Conservation (phyloP, 2,329 filamentous ascomycete genomes). For the Aspergillus glaucus region DNA sequence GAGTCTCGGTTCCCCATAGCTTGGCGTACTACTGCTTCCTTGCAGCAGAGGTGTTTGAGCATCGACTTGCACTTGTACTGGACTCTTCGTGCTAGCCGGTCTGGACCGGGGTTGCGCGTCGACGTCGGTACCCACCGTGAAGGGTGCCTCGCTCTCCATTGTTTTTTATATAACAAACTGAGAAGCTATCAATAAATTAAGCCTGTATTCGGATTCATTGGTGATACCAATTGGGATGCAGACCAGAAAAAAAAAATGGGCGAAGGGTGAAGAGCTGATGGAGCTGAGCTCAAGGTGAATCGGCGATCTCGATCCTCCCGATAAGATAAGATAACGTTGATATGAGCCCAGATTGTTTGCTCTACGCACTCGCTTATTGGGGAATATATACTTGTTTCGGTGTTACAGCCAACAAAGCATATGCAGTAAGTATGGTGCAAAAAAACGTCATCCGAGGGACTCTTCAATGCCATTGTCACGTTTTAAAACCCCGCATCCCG, state of each 20-base stretch:
- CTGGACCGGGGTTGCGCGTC: conserved; percentile 21
- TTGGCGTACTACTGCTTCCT: conserved; percentile 1
- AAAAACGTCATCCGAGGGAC: too few relatives aligned
- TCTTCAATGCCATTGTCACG: too few relatives aligned
- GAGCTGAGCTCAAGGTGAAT: background rate
- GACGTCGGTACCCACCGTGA: conserved; percentile 27
- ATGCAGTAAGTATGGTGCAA: background rate
- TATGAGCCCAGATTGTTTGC: background rate
- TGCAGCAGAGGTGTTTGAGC: conserved; percentile 21
- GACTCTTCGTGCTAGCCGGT: conserved; percentile 8
- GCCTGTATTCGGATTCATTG: background rate
- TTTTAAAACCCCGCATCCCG: too few relatives aligned
- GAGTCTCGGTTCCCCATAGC: conserved; percentile 3
- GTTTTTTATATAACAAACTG: background rate
- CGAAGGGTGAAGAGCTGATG: background rate
- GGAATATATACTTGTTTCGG: conserved; percentile 41
- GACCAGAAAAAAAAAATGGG: background rate
- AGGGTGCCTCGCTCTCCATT: conserved; percentile 31
- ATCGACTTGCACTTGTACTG: conserved; percentile 15
- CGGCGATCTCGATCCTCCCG: background rate
- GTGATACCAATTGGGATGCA: background rate
- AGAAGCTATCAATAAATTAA: background rate
- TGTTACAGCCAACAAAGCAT: background rate
- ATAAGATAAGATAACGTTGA: background rate
- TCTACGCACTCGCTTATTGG: background rate